Percentiles rank a stretch among this genome's conserved stretches.
Conservation (phyloP, 78 protist genomes). For the Corallochytrium limacisporum region DNA sequence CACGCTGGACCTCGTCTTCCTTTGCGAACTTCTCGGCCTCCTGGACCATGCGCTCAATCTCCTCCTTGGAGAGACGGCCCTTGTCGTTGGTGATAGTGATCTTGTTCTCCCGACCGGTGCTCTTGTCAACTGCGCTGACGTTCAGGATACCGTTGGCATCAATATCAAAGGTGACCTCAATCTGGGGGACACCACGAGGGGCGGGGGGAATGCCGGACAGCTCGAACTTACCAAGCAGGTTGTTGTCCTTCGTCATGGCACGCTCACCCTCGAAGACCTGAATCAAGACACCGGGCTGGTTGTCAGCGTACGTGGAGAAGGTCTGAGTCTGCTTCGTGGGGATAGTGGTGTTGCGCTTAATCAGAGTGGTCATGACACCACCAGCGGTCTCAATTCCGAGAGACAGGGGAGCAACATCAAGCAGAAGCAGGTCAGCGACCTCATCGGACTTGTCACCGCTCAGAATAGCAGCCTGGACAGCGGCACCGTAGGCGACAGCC, state of each 20-base stretch:
- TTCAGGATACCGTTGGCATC: constrained; percentile 89
- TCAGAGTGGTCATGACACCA: constrained; percentile 93
- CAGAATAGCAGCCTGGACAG: constrained; percentile 97
- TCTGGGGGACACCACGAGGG: constrained; percentile 90
- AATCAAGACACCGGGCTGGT: constrained; percentile 81
- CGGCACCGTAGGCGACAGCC: constrained; percentile 99
- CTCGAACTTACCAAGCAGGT: constrained; percentile 87
- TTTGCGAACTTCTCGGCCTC: constrained; percentile 79
- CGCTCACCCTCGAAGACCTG: constrained; percentile 93
- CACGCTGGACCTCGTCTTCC: constrained; percentile 62
- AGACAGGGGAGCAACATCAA: constrained; percentile 95
- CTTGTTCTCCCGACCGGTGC: constrained; percentile 63
- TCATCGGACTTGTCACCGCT: constrained; percentile 42
- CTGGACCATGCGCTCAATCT: constrained; percentile 87
- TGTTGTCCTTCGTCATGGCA: constrained; percentile 72
- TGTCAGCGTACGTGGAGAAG: constrained; percentile 91
- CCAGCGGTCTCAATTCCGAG: constrained; percentile 98
- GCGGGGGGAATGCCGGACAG: constrained; percentile 88
- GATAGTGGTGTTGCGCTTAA: constrained; percentile 93
- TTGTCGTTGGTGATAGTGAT: constrained; percentile 92
- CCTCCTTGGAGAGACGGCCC: constrained; percentile 81
- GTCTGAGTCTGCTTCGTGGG: constrained; percentile 89
- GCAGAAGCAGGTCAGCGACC: constrained; percentile 58
- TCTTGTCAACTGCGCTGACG: constrained; percentile 86
- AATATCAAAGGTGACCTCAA: constrained; percentile 88